A percentile compares a stretch with the other conserved stretches of the same genome.
These are phyloP conservation scores for Rhizophagus prolifer DNA, from an alignment of 192 early-diverging fungal genomes.

Conservation along the genomic window DNA sequence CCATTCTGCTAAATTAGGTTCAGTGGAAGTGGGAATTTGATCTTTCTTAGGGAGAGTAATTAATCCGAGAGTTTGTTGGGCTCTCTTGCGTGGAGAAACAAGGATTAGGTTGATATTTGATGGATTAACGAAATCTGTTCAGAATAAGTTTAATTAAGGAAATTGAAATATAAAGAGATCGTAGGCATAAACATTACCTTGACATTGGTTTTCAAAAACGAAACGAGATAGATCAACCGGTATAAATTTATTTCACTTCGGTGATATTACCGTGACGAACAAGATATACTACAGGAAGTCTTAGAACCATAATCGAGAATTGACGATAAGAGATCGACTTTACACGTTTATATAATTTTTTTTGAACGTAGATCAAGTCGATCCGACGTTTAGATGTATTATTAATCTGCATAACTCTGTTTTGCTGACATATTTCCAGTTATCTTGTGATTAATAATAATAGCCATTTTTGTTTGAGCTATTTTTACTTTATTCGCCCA, in stretches of 20 bases:
- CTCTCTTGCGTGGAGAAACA: conserved; percentile 39
- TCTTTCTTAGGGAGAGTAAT: conserved; percentile 9
- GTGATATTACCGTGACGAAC: conserved; percentile 43
- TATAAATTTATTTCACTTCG: background rate
- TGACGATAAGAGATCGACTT: background rate
- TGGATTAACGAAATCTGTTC: conserved; percentile 38
- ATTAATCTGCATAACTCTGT: no score
- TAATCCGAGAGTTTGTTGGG: conserved; percentile 42
- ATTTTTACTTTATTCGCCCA: no score
- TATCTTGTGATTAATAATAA: no score
- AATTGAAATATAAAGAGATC: background rate
- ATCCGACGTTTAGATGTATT: no score
- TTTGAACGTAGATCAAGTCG: no score
- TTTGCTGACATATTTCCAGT: no score
- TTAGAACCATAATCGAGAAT: background rate
- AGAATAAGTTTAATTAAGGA: background rate
- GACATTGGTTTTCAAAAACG: conserved; percentile 46
- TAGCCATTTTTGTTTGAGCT: no score
- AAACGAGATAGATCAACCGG: conserved; percentile 36
- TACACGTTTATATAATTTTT: no score
- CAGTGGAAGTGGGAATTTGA: conserved; percentile 34
- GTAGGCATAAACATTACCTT: conserved; percentile 7
- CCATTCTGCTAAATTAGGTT: conserved; percentile 40
- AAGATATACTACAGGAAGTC: conserved; percentile 40
- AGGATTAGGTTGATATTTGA: conserved; percentile 38